These are phyloP conservation scores for Diplotaxis tenuifolia DNA, from an alignment of 345 rosid species.

Conservation along the genomic window DNA sequence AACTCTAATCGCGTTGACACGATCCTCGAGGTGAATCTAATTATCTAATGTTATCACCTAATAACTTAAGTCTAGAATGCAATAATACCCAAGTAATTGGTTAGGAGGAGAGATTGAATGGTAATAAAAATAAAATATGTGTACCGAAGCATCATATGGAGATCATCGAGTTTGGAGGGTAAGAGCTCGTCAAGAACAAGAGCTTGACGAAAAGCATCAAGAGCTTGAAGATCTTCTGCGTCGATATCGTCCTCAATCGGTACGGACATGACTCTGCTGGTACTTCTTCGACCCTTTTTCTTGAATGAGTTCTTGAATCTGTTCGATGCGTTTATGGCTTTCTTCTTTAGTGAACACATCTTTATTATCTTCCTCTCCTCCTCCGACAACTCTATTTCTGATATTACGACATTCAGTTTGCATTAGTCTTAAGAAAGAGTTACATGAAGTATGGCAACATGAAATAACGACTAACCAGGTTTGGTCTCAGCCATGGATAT, in stretches of 20 bases:
- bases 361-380: conserved; percentile 74
- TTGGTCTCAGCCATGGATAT: conserved; percentile 41
- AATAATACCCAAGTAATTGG: conserved; percentile 1
- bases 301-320: conserved; percentile 75
- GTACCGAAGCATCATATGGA: conserved; percentile 79
- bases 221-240: conserved; percentile 79
- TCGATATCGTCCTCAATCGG: conserved; percentile 59
- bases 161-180: conserved; percentile 80
- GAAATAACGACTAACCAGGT: conserved; percentile 28
- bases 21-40: not conserved
- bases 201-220: conserved; percentile 84
- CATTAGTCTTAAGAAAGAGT: not conserved
- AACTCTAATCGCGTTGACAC: not conserved
- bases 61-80: not conserved
- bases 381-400: conserved; percentile 52
- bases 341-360: conserved; percentile 71
- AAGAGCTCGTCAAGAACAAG: conserved; percentile 81
- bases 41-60: not conserved
- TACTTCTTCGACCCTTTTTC: conserved; percentile 55
- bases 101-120: conserved; percentile 6
- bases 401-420: not conserved
- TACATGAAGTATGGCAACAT: not conserved
- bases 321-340: conserved; percentile 72
- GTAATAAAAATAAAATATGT: not conserved
- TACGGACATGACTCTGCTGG: conserved; percentile 65